Conservation (phyloP, 78 protist genomes). For the Dictyostelium capitatum region DNA sequence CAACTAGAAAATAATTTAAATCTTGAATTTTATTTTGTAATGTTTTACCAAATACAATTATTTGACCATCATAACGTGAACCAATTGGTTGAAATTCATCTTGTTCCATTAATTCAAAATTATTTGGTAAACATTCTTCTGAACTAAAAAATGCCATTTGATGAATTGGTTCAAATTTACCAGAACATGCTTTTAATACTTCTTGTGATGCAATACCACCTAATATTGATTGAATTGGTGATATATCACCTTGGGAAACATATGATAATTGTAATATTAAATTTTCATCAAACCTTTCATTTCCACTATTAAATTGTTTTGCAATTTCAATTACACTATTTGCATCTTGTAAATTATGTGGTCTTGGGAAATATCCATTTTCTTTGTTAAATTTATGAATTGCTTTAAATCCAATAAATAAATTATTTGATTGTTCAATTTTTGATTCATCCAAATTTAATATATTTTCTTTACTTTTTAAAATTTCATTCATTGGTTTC, state of each 20-base stretch:
- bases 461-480: slow-evolving; percentile 84
- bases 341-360: slow-evolving; percentile 69
- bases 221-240: slow-evolving; percentile 89
- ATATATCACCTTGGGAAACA: slow-evolving; percentile 83
- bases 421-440: slow-evolving; percentile 31
- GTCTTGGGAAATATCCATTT: slow-evolving; percentile 33
- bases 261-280: slow-evolving; percentile 62
- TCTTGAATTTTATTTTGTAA: slow-evolving; percentile 47
- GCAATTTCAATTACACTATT: slow-evolving; percentile 72
- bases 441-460: slow-evolving; percentile 91
- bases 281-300: slow-evolving; percentile 61
- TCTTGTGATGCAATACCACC: slow-evolving; percentile 97
- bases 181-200: slow-evolving; percentile 97
- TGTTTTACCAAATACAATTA: slow-evolving; percentile 92
- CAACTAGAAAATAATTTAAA: slow-evolving; percentile 94
- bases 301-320: slow-evolving; percentile 12
- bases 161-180: slow-evolving; percentile 95
- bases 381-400: slow-evolving; percentile 55
- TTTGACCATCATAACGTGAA: slow-evolving; percentile 96
- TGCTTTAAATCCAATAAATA: slow-evolving; percentile 63
- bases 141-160: slow-evolving; percentile 94
- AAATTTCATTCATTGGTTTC: slow-evolving; percentile 69
- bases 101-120: slow-evolving; percentile 8
- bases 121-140: slow-evolving; percentile 90
- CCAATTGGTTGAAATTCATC: slow-evolving; percentile 60